These are phyloP conservation scores for Patellaria atrata DNA, from an alignment of 495 filamentous ascomycete genomes.

Conservation along the genomic window DNA sequence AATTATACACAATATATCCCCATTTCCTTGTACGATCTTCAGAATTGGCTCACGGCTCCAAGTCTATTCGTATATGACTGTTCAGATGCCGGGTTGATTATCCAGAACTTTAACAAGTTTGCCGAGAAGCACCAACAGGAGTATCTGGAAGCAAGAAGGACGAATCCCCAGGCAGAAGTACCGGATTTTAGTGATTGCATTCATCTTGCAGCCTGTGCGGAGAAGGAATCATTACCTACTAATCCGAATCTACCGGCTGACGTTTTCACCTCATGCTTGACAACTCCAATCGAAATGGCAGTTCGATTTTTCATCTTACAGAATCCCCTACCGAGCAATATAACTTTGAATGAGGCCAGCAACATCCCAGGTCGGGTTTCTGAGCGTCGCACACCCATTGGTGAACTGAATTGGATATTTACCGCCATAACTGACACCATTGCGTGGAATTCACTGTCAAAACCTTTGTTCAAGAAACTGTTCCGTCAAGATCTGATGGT, in stretches of 20 bases:
- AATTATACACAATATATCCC: slow-evolving; percentile 99
- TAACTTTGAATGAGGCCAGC: slow-evolving; percentile 67
- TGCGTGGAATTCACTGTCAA: slow-evolving; percentile 86
- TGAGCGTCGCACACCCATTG: slow-evolving; percentile 86
- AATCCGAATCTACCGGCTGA: slow-evolving; percentile 90
- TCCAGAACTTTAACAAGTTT: slow-evolving; percentile 85
- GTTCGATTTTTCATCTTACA: slow-evolving; percentile 88
- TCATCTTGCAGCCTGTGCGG: slow-evolving; percentile 81
- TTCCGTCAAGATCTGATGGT: slow-evolving; percentile 99
- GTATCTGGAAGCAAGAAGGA: slow-evolving; percentile 52
- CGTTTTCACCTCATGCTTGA: slow-evolving; percentile 90
- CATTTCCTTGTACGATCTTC: slow-evolving; percentile 88
- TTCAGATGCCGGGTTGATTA: slow-evolving; percentile 87
- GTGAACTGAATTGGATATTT: slow-evolving; percentile 98
- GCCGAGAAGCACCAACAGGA: slow-evolving; percentile 87
- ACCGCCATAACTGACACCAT: slow-evolving; percentile 98
- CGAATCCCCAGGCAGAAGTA: slow-evolving; percentile 58
- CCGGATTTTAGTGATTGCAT: slow-evolving; percentile 67
- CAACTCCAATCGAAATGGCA: slow-evolving; percentile 93
- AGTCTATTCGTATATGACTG: slow-evolving; percentile 97
- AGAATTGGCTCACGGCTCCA: slow-evolving; percentile 88
- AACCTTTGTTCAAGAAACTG: slow-evolving; percentile 84
- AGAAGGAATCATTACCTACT: slow-evolving; percentile 86
- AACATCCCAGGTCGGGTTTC: slow-evolving; percentile 72
- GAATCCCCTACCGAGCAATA: slow-evolving; percentile 63